phyloP scores from a whole-genome alignment of 257 asterid species.

The Nicotiana undulata region DNA sequence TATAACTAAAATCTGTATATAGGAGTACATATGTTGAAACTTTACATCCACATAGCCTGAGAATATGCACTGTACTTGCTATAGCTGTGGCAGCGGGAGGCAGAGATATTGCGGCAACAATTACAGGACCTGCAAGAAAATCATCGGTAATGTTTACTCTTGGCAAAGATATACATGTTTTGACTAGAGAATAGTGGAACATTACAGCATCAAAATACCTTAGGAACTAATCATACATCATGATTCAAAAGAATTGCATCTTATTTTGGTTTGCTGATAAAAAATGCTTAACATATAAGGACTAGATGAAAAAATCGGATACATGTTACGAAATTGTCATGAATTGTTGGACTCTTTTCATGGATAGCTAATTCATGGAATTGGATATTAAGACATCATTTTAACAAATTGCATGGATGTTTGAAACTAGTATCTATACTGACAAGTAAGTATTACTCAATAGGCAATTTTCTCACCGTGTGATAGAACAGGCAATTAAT shows the following conservation, averaged over 20 bases:
- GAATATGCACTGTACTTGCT: slow-evolving; percentile 13
- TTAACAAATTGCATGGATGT: background rate
- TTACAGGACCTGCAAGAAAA: slow-evolving; percentile 59
- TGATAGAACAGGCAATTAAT: slow-evolving; percentile 50
- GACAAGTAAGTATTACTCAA: background rate
- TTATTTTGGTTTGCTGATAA: background rate
- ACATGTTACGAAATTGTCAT: background rate
- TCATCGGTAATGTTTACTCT: slow-evolving; percentile 42
- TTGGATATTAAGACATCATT: background rate
- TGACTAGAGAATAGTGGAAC: background rate
- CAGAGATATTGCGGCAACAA: slow-evolving; percentile 62
- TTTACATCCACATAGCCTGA: background rate
- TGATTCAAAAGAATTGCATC: background rate
- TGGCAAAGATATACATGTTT: background rate
- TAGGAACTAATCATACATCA: background rate
- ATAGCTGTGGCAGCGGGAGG: slow-evolving; percentile 86
- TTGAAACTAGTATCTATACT: background rate
- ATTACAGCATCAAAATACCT: background rate
- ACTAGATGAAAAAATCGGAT: background rate
- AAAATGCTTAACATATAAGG: background rate
- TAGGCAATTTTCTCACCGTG: background rate
- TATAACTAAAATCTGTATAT: background rate
- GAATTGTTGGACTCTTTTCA: background rate
- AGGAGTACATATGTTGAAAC: background rate
- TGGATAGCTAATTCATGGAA: background rate